Conservation (phyloP, 176 grass and related monocot genomes). For the Cymbopogon citratus region DNA sequence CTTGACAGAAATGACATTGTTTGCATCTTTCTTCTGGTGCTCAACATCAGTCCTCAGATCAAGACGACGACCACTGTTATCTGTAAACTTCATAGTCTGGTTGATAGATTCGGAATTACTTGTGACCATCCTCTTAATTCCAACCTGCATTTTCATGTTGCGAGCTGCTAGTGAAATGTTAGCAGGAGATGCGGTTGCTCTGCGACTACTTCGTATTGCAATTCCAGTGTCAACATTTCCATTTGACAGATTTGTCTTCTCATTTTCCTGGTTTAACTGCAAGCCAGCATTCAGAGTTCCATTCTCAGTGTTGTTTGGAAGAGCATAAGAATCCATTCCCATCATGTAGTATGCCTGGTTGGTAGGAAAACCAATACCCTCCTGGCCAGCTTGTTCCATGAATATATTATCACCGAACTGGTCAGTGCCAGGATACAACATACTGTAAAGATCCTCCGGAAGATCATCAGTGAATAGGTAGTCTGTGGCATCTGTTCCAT, state of each 20-base stretch:
- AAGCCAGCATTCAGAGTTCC: constrained; percentile 18
- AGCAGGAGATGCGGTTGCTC: background rate
- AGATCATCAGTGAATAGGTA: constrained; percentile 55
- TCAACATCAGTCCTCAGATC: constrained; percentile 27
- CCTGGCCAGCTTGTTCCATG: background rate
- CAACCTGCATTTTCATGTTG: constrained; percentile 40
- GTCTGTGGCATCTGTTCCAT: constrained; percentile 29
- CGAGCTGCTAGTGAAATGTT: background rate
- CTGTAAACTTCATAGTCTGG: constrained; percentile 40
- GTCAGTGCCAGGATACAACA: constrained; percentile 41
- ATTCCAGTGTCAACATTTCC: constrained; percentile 42
- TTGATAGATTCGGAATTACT: constrained; percentile 58
- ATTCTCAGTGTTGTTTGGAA: constrained; percentile 9
- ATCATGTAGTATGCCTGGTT: background rate
- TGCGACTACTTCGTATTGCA: constrained; percentile 18
- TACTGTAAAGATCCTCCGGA: constrained; percentile 42
- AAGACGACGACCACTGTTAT: constrained; percentile 32
- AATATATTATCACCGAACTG: constrained; percentile 17
- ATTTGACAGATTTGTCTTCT: background rate
- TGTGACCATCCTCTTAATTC: constrained; percentile 52
- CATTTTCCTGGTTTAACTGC: background rate
- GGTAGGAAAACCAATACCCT: background rate
- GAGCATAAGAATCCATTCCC: background rate
- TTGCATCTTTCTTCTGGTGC: constrained; percentile 21
- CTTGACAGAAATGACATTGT: constrained; percentile 8